Evolutionary conservation across 352 stramenopile genomes (phyloP), one percentile per base, ranked within the genome.

Genomic region (Discostella stelligera): DNA sequence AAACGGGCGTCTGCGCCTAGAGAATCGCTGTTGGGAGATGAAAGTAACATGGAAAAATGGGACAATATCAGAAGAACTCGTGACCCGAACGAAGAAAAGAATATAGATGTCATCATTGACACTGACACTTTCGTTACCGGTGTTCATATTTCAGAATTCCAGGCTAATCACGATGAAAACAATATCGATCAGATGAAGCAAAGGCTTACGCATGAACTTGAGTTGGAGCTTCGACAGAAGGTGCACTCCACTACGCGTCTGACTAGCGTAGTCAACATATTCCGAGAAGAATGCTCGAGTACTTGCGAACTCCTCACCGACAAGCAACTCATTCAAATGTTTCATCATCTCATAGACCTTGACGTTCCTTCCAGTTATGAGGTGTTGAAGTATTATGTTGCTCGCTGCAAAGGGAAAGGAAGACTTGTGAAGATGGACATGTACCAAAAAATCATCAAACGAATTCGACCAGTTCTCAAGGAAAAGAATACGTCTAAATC

Each of bases 371-470:
- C 46, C 20, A 62, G 60, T 21, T 77, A 59, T 41, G 59, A 77
- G 16, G 50, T 64, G 61, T 41, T 65, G 21, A 71, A 56, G 23
- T 50, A 77, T 71, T 58, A 66, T 27, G 69, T 41, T 18, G 27
- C 48, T 23, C 49, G 55, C n/a, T 66, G 69, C 60, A 71, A 77
- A 44, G 69, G 4, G 18, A 21, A 58, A 52, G 69, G 69, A 46
- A 54, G 50, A 56, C 25, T 77, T 23, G 69, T 44, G 18, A 44
- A 11, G 6, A 52, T 77, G 21, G 61, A 71, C 46, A 41, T 77
- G 21, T 77, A 77, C 32, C 50, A 48, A 54, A 66, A 53, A 20
- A 4, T 74, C 55, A 32, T 74, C 20, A 13, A 53, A 6, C 41
- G 23, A 44, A 66, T 74, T 20, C 46, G 54, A 53, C 49, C 32